phyloP scores from a whole-genome alignment of 306 rosid genomes.

The Lathyrus sativus region DNA sequence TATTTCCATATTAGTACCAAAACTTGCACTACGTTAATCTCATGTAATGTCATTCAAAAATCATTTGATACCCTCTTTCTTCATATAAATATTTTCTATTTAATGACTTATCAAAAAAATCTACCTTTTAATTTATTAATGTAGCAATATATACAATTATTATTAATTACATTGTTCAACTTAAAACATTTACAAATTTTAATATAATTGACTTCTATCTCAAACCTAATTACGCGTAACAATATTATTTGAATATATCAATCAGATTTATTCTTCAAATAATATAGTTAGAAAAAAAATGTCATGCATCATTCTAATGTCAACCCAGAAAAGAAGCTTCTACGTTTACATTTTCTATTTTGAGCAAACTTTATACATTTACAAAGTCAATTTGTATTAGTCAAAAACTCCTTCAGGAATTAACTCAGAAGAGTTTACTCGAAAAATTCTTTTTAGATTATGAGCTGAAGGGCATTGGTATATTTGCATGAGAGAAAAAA shows the following conservation, averaged over 20 bases:
- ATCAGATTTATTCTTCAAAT: constrained; percentile 5
- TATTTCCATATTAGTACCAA: not conserved
- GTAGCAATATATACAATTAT: too few species aligned
- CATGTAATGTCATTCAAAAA: not conserved
- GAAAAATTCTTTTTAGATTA: not conserved
- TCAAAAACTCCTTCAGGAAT: not conserved
- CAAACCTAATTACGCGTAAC: not conserved
- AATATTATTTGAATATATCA: not conserved
- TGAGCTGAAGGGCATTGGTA: not conserved
- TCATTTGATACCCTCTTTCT: too few species aligned
- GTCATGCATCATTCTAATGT: not conserved
- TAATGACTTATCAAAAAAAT: too few species aligned
- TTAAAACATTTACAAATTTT: too few species aligned
- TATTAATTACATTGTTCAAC: too few species aligned
- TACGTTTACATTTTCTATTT: not conserved
- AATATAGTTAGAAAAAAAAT: not conserved
- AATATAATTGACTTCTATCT: too few species aligned
- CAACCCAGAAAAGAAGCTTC: constrained; percentile 4
- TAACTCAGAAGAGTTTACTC: not conserved
- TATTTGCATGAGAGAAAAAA: not conserved
- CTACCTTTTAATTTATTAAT: too few species aligned
- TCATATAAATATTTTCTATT: too few species aligned
- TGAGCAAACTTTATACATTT: not conserved
- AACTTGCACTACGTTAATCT: constrained; percentile 2
- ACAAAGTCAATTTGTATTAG: not conserved